Base-by-base conservation (phyloP, 176 grass and related monocot genomes). In the Ensete ventricosum region DNA sequence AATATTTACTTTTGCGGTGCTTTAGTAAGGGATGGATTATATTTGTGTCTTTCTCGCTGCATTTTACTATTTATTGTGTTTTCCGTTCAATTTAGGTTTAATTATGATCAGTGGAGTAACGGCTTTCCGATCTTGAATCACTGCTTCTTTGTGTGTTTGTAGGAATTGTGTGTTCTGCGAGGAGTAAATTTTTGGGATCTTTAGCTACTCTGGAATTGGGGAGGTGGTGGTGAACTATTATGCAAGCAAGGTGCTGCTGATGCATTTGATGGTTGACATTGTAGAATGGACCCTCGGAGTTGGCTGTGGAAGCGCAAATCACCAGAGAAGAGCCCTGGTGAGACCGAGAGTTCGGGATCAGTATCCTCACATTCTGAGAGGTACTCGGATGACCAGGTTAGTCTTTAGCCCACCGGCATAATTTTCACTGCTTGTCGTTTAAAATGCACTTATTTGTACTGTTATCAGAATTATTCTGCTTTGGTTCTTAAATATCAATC, bases 351-450 rank as follows among this genome's bases (percentile, higher is more conserved):
- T 68, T 82, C 85, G 0, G 81, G 76, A 65, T 84, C 80, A 0
- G 49, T 12, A 22, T 80, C 85, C 1, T 89, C 82, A 11, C 78
- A 78, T 14, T 82, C 76, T 0, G 64, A 84, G 65, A 69, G 12
- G 53, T 81, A 17, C 72, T 73, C 81, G 0, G 62, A 77, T 60
- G 77, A 81, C 66, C 88, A 99, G 86, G 95, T 94, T 78, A 25
- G 80, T 80, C 8, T 12, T 53, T 78, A 49, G 17, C 85, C 50
- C 52, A 62, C 76, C 20, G 43, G 80, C 66, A 26, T 1, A 19
- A 55, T 81, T 79, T 69, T 58, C 59, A 55, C 34, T 34, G 19
- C 50, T 50, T 62, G 12, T 68, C 14, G 10, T 50, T 51, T 55
- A 73, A 11, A 68, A 73, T 14, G 74, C 50, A 67, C 12, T 64